Conservation (phyloP, 1,139 yeast species). For the Casaregolazyma suthepensis region DNA sequence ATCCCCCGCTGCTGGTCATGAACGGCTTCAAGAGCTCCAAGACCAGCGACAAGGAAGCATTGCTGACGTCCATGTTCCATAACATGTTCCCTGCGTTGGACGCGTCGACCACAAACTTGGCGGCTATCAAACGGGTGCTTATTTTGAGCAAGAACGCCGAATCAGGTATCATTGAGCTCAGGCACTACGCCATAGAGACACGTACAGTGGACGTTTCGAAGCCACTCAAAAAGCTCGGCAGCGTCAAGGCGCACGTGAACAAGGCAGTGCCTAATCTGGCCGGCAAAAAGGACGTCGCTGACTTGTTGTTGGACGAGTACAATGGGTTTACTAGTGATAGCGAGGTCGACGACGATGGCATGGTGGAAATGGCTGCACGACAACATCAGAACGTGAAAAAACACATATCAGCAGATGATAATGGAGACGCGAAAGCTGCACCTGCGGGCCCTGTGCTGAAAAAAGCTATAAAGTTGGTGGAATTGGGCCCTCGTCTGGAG, state of each 20-base stretch:
- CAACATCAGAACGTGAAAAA: conserved; percentile 25
- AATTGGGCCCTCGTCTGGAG: conserved; percentile 86
- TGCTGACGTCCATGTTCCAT: conserved; percentile 85
- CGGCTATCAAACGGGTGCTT: conserved; percentile 74
- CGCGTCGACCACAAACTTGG: conserved; percentile 72
- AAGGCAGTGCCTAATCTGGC: conserved; percentile 72
- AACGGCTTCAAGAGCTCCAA: conserved; percentile 67
- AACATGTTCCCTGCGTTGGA: conserved; percentile 93
- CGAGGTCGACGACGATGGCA: conserved; percentile 82
- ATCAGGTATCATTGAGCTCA: conserved; percentile 68
- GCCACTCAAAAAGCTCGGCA: conserved; percentile 70
- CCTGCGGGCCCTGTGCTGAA: conserved; percentile 41
- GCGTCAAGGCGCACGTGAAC: conserved; percentile 41
- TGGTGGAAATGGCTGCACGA: conserved; percentile 62
- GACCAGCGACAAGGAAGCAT: conserved; percentile 50
- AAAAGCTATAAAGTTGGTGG: conserved; percentile 87
- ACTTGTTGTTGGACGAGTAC: conserved; percentile 72
- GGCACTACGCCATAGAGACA: conserved; percentile 89
- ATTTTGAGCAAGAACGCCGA: conserved; percentile 69
- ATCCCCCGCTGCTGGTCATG: conserved; percentile 86
- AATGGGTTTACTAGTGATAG: conserved; percentile 83
- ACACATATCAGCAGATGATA: conserved; percentile 5
- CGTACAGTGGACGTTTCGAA: conserved; percentile 78
- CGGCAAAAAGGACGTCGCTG: conserved; percentile 68
- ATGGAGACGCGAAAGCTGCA: background rate